Evolutionary conservation across 495 filamentous ascomycete species (phyloP), one percentile per base, ranked within the genome.

Genomic region (Friedmanniomyces simplex): DNA sequence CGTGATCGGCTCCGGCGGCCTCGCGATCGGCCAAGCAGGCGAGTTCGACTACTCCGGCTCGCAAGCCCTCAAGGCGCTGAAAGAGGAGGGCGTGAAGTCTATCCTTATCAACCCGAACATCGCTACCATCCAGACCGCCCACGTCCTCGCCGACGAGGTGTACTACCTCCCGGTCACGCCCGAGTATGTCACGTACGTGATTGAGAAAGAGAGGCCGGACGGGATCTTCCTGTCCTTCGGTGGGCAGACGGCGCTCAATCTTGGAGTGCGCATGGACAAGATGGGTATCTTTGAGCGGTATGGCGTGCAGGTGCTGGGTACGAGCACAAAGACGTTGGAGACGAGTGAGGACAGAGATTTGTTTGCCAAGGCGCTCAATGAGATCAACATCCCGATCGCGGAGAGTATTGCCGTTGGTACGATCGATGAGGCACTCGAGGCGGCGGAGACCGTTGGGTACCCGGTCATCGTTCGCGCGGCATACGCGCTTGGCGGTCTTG

Each of bases 11-110:
- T 89, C 84, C 73, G 93, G 93, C 72, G 93, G 93, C 72, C 80
- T 98, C 59, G 91, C 89, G 69, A 98, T 98, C 77, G 93, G 93
- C 58, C 93, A 98, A 73, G 93, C 93, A 56, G 93, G 93, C 73
- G 93, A 98, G 73, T 98, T 98, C 67, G 93, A 98, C 71, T 98
- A 98, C 73, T 97, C 94, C 61, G 93, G 91, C 50, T 91, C 91
- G n/a, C 91, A 89, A 73, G 91, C 91, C 32, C 66, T 76, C 21
- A 76, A 76, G 54, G 73, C 91, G 18, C 74, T 98, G 55, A 98
- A 96, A 73, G 91, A 96, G 72, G 91, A 94, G 63, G 86, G 87
- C 58, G 90, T 98, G 59, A 84, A 88, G 63, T 95, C 93, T 1
- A 84, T 98, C 58, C 82, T 98, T 54, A 91, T 98, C 75, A 98